A percentile compares a stretch with the other conserved stretches of the same genome.
Conservation (phyloP, 1,139 yeast species). For the Sugiyamaella neomexicana region DNA sequence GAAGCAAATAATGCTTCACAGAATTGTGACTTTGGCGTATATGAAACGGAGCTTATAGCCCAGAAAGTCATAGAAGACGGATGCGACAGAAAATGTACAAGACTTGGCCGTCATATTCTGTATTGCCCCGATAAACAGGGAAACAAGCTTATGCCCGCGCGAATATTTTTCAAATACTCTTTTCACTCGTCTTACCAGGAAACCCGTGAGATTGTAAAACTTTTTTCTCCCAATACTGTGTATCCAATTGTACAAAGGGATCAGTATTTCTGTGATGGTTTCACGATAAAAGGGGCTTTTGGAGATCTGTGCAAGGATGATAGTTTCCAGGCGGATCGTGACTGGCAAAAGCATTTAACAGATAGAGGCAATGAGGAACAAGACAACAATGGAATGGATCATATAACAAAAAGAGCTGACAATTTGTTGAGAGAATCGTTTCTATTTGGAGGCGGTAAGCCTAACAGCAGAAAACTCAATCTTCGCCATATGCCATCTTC, state of each 20-base stretch:
- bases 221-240: slow-evolving; percentile 49
- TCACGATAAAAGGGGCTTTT: slow-evolving; percentile 48
- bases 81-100: not conserved
- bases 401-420: not conserved
- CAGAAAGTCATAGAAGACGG: not conserved
- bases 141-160: slow-evolving; percentile 45
- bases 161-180: slow-evolving; percentile 49
- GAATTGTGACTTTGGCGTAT: not conserved
- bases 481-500: slow-evolving; percentile 7
- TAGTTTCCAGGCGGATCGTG: slow-evolving; percentile 30
- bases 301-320: slow-evolving; percentile 43
- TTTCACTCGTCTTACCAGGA: slow-evolving; percentile 58
- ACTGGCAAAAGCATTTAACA: slow-evolving; percentile 3
- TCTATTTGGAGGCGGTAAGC: not conserved
- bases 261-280: slow-evolving; percentile 46
- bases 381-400: not conserved
- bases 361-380: not conserved
- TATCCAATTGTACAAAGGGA: slow-evolving; percentile 48
- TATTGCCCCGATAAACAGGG: slow-evolving; percentile 27
- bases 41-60: not conserved
- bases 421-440: not conserved
- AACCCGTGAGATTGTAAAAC: slow-evolving; percentile 42
- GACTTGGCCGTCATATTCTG: not conserved
- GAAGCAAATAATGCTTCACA: not conserved
- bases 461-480: not conserved